phyloP scores from a whole-genome alignment of 768 basidiomycete genomes.

The Cystofilobasidium bisporidii region DNA sequence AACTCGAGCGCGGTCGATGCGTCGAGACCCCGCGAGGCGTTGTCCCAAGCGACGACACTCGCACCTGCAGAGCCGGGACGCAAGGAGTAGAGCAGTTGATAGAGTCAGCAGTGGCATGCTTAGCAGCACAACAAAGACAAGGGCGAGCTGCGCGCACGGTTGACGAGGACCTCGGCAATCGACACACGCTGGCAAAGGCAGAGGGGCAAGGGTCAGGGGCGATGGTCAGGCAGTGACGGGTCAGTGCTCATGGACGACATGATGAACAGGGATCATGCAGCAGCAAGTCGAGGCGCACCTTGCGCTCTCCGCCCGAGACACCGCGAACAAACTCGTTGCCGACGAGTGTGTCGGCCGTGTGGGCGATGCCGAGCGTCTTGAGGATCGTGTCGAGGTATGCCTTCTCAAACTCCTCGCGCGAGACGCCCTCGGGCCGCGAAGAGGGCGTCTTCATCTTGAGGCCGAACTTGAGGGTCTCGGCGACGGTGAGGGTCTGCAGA shows the following conservation, averaged over 20 bases:
- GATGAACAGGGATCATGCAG: no score
- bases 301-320: slow-evolving; percentile 45
- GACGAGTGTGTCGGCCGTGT: slow-evolving; percentile 39
- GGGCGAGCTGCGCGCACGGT: no score
- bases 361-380: slow-evolving; percentile 26
- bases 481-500: slow-evolving; percentile 25
- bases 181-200: no score
- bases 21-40: slow-evolving; percentile 40
- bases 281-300: no score
- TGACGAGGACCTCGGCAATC: slow-evolving; percentile 17
- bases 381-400: slow-evolving; percentile 14
- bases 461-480: slow-evolving; percentile 26
- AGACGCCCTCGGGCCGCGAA: slow-evolving; percentile 15
- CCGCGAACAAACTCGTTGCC: slow-evolving; percentile 63
- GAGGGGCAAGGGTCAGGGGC: no score
- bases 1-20: slow-evolving; percentile 46
- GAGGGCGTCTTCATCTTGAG: slow-evolving; percentile 27
- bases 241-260: no score
- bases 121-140: no score
- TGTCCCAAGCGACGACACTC: slow-evolving; percentile 35
- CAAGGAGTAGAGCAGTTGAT: no score
- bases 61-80: slow-evolving; percentile 15
- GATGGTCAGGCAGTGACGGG: no score
- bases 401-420: slow-evolving; percentile 21
- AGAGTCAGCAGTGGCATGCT: no score